Base-by-base conservation (phyloP, 1,284 basidiomycete species). In the Quambalaria eucalypti region DNA sequence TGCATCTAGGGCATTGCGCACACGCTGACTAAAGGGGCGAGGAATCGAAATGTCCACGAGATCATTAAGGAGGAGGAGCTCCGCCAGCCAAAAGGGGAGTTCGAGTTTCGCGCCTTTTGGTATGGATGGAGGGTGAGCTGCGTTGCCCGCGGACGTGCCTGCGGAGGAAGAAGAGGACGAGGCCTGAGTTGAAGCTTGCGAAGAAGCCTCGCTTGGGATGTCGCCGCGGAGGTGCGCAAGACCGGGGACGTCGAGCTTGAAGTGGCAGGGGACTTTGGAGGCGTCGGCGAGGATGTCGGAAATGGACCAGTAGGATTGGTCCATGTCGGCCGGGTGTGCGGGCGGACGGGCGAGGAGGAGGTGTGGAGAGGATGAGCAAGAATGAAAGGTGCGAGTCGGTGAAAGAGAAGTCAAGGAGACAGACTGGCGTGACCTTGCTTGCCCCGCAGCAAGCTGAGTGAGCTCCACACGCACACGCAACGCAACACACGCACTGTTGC, bases 81-180 rank as follows among this genome's bases (percentile, higher is more conserved):
- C 69, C 1, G 73, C 71, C 29, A 73, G 54, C 73, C 73, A 74
- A 38, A 69, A 74, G 3, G 69, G 71, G 3, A 74, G 60, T 50
- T 73, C 69, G 14, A 73, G 46, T 39, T 68, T 60, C 26, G 71
- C 48, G 25, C 40, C 33, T 14, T 46, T 33, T 4, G 39, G 14
- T 14, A 54, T 21, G 3, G 23, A 14, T n/a, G n/a, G n/a, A n/a
- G n/a, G n/a, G n/a, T n/a, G n/a, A n/a, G 19, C 21, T 31, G 23
- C 39, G 4, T n/a, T 51, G 16, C 26, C 30, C 5, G n/a, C 16
- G 31, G 6, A 10, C 21, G n/a, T n/a, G 5, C 12, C 29, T 28
- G 14, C 12, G 10, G 14, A 25, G 29, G 30, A 31, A 36, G 28
- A 33, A 9, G 49, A 30, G 16, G 29, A 12, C 30, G 28, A 31